A percentile compares a stretch with the other conserved stretches of the same genome.
Conservation (phyloP, 768 basidiomycete genomes). For the Serendipita sp. region DNA sequence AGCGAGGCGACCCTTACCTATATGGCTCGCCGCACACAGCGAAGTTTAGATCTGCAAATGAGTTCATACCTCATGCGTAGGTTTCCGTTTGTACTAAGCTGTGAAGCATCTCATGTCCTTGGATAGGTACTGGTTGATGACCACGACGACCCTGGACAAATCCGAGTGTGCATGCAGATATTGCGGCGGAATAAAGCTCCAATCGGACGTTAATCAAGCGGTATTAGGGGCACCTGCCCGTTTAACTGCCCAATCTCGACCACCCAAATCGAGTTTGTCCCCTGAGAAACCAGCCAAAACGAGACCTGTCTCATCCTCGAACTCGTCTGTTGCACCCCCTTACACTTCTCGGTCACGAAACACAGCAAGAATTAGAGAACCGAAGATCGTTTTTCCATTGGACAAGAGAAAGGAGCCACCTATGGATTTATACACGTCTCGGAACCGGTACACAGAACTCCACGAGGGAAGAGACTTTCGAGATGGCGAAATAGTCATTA, state of each 20-base stretch:
- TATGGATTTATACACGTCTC: background rate
- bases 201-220: conserved; percentile 12
- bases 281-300: background rate
- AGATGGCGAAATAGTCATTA: conserved; percentile 59
- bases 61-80: conserved; percentile 64
- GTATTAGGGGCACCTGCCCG: conserved; percentile 4
- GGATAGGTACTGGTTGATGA: conserved; percentile 8
- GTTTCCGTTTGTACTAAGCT: background rate
- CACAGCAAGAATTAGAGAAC: background rate
- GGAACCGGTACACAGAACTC: conserved; percentile 9
- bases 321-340: background rate
- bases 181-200: conserved; percentile 11
- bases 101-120: background rate
- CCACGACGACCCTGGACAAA: conserved; percentile 9
- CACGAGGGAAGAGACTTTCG: conserved; percentile 21
- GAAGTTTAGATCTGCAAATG: conserved; percentile 66
- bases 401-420: background rate
- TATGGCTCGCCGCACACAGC: conserved; percentile 35
- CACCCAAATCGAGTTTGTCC: background rate
- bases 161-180: conserved; percentile 14
- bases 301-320: background rate
- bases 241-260: background rate
- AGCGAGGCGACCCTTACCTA: conserved; percentile 64
- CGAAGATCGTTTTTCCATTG: background rate
- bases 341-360: background rate